These are phyloP conservation scores for Mortierella sp. DNA, from an alignment of 371 early-diverging fungal species.

Conservation along the genomic window DNA sequence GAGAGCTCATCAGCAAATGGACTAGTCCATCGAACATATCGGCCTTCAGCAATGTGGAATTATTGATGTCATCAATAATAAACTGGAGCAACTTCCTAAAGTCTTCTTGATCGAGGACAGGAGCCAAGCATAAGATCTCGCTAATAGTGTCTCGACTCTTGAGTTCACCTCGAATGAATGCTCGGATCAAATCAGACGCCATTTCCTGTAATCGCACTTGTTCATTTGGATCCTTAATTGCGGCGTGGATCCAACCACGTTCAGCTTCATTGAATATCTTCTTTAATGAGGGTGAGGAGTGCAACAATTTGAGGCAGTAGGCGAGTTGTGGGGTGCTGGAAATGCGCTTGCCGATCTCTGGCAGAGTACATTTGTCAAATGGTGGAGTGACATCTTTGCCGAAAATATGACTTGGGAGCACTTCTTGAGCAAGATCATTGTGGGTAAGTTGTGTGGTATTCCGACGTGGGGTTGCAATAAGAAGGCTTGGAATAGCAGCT, in stretches of 20 bases:
- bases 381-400: too few species aligned
- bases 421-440: too few species aligned
- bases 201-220: not conserved
- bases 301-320: not conserved
- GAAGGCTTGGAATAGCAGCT: too few species aligned
- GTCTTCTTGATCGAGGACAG: slow-evolving; percentile 2
- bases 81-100: not conserved
- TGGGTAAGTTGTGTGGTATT: too few species aligned
- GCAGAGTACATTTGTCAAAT: too few species aligned
- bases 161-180: slow-evolving; percentile 8
- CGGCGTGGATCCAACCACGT: not conserved
- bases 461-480: too few species aligned
- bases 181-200: not conserved
- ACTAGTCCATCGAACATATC: slow-evolving; percentile 15
- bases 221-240: not conserved
- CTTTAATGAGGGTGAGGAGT: not conserved
- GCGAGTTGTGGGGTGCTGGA: too few species aligned
- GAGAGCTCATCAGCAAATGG: not conserved
- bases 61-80: not conserved
- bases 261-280: not conserved
- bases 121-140: not conserved
- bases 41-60: not conserved
- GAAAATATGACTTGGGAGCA: too few species aligned
- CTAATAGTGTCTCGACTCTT: not conserved
- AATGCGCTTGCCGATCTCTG: not conserved